Base-by-base conservation (phyloP, 2,329 filamentous ascomycete species). In the Fusarium chaquense region DNA sequence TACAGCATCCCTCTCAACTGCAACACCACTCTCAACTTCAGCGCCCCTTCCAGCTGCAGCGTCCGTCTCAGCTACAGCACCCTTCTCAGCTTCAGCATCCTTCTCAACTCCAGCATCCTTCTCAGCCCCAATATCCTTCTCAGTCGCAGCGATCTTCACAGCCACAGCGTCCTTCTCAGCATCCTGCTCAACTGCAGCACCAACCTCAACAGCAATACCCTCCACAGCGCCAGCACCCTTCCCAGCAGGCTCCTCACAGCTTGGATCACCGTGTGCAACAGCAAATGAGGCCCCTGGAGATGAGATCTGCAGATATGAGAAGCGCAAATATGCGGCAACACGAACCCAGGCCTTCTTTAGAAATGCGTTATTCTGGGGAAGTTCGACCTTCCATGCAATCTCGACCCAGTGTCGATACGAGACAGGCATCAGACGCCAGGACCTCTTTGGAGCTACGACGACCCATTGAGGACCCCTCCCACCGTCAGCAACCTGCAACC, bases 401-500 rank as follows among this genome's bases (percentile, higher is more conserved):
- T 30, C 69, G 69, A 38, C 46, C 51, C 33, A 22, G 51, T 44
- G n/a, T 62, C 58, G 61, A 73, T 67, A 24, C 61, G 24, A 68
- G 67, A 55, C 67, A 69, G 38, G 8, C 64, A 43, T 24, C 47
- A 26, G 68, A 71, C 26, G 28, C 52, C n/a, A 57, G 71, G 46
- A 69, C 62, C 22, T 76, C 69, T 11, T 65, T 76, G 36, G 73
- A 75, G 56, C 54, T 71, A 55, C 61, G 72, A 32, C 67, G 67
- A 20, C 71, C 69, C 13, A 72, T 71, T 24, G 75, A 74, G 13
- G 74, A 77, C 35, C 62, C 75, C 15, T 70, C 73, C 32, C 65
- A 69, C 10, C 67, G 72, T 15, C 70, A 70, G 46, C 71, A 73
- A 15, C 54, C 59, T 15, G 18, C 64, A 9, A 53, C 61, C 15